These are phyloP conservation scores for Colletotrichum sp. DNA, from an alignment of 2,329 filamentous ascomycete genomes.

Conservation along the genomic window DNA sequence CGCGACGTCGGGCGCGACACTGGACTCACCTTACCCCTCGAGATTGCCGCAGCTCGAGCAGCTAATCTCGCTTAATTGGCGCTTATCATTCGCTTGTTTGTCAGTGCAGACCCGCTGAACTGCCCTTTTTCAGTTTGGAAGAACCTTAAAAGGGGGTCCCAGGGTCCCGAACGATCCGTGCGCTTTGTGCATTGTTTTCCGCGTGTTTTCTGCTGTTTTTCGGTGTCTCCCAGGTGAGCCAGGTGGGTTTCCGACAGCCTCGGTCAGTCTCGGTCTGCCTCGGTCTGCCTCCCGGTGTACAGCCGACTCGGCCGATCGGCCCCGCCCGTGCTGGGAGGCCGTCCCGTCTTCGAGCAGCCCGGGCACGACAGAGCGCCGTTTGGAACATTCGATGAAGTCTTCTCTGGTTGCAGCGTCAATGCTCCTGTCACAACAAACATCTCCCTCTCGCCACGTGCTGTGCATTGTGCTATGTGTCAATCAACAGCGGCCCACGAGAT, in stretches of 20 bases:
- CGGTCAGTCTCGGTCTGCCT: too few species aligned
- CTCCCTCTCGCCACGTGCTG: not conserved
- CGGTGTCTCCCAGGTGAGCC: not conserved
- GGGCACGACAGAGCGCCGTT: not conserved
- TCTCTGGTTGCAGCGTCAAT: not conserved
- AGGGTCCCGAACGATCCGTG: not conserved
- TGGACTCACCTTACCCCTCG: not conserved
- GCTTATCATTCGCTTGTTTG: not conserved
- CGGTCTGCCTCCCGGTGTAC: too few species aligned
- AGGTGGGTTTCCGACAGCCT: not conserved
- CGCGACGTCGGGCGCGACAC: not conserved
- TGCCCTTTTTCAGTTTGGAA: not conserved
- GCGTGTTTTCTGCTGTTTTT: too few species aligned
- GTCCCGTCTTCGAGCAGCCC: not conserved
- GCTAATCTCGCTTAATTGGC: constrained; percentile 11
- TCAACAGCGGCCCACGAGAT: not conserved
- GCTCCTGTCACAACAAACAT: not conserved
- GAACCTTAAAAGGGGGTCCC: constrained; percentile 5
- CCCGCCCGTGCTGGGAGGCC: not conserved
- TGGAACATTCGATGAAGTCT: not conserved
- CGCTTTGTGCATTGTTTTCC: not conserved
- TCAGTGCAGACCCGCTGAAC: constrained; percentile 7
- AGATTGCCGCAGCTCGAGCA: not conserved
- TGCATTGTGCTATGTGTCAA: not conserved
- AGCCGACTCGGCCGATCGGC: not conserved